These are phyloP conservation scores for Picochlorum costavermella DNA, from an alignment of 139 green algal species.

Conservation along the genomic window DNA sequence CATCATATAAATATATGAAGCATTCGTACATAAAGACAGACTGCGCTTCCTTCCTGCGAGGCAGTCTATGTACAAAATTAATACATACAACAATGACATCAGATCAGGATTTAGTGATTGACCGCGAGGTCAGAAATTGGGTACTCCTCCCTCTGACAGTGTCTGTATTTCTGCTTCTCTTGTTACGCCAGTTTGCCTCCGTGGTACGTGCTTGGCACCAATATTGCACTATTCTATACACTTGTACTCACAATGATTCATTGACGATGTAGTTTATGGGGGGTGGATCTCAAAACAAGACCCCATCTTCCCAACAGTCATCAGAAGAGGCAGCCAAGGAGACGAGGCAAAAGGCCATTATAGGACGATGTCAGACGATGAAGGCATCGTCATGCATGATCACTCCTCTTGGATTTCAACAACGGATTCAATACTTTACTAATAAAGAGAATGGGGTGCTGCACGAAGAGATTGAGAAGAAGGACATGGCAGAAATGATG, in stretches of 20 bases:
- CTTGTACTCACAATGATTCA: not conserved
- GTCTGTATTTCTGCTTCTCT: conserved; percentile 79
- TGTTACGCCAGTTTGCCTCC: conserved; percentile 75
- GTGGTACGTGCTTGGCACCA: conserved; percentile 19
- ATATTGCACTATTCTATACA: not conserved
- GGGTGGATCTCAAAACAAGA: not conserved
- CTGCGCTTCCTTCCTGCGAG: not conserved
- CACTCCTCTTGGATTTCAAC: conserved; percentile 41
- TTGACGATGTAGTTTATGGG: conserved; percentile 7
- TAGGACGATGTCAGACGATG: conserved; percentile 48
- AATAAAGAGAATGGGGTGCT: conserved; percentile 64
- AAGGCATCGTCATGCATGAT: conserved; percentile 33
- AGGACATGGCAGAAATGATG: conserved; percentile 70
- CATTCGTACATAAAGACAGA: too few species aligned
- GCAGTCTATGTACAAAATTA: not conserved
- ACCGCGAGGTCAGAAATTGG: conserved; percentile 74
- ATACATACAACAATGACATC: conserved; percentile 6
- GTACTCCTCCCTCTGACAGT: conserved; percentile 83
- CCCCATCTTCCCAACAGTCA: too few species aligned
- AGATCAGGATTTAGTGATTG: conserved; percentile 54
- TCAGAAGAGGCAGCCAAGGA: conserved; percentile 24
- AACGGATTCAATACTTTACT: conserved; percentile 49
- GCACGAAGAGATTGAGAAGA: conserved; percentile 40
- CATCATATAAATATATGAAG: too few species aligned
- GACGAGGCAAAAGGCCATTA: conserved; percentile 47